Evolutionary conservation across 495 filamentous ascomycete genomes (phyloP), one percentile per base, ranked within the genome.

Genomic region (Hypoxylon lienhwacheense): DNA sequence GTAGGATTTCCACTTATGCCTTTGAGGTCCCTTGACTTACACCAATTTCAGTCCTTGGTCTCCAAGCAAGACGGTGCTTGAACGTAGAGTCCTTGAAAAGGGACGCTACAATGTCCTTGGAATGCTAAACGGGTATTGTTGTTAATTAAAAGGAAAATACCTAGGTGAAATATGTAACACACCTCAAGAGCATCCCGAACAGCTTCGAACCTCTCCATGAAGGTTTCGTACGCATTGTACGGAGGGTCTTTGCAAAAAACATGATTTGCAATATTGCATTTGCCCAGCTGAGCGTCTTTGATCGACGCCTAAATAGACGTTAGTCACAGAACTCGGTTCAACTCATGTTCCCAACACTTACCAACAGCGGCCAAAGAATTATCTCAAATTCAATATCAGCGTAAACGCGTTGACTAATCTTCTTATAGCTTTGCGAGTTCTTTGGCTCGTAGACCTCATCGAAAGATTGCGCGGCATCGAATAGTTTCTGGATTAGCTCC

Each of bases 31-130:
- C 4, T 43, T 1, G 8, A 25, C 44, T 47, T 47, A 47, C 52
- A 2, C 7, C 22, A 0, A 47, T 34, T 14, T 55, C 44, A 0
- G 19, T 19, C 16, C 28, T 22, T 0, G 51, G 51, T 0, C 51
- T 17, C 51, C 51, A 54, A n/a, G 33, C 51, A 11, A 54, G 40
- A 21, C 51, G 51, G 15, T 54, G 41, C 5, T 22, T 40, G 42
- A 47, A 54, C 0, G 26, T 54, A 1, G 35, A 25, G 17, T 54
- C 51, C 17, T 41, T 47, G 16, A 54, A 54, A 0, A 47, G 19
- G 12, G 51, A 54, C 1, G 12, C 25, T 2, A 41, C 42, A 2
- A 54, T 6, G 8, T 46, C 51, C 32, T 54, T 54, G 4, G 51
- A 54, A 2, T n/a, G 25, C 50, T 46, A 19, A 16, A 37, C n/a